phyloP scores from a whole-genome alignment of 768 basidiomycete genomes.

The Tubosaeta sp. region DNA sequence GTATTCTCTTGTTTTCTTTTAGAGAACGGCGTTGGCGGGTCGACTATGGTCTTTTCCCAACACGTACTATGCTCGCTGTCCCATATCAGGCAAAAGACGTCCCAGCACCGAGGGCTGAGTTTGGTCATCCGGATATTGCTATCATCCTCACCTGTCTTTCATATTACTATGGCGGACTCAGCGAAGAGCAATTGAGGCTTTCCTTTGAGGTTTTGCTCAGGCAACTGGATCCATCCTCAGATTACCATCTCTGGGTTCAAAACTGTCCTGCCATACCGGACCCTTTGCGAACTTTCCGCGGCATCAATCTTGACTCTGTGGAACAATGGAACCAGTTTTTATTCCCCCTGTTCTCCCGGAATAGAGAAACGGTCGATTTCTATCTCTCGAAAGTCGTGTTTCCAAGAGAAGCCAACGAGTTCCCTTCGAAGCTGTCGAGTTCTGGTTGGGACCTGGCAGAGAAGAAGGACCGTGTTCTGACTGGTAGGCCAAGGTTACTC shows the following conservation, averaged over 20 bases:
- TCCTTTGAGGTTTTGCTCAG: background rate
- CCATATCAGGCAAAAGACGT: constrained; percentile 27
- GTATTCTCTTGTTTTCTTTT: constrained; percentile 15
- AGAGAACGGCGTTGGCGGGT: constrained; percentile 26
- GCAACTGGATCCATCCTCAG: background rate
- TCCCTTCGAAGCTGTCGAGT: constrained; percentile 15
- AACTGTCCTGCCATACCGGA: background rate
- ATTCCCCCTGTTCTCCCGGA: background rate
- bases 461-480: background rate
- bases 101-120: constrained; percentile 21
- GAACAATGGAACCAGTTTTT: background rate
- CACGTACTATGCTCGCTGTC: constrained; percentile 20
- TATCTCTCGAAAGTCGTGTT: background rate
- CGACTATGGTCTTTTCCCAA: constrained; percentile 16
- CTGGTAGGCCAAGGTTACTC: background rate
- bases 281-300: background rate
- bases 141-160: constrained; percentile 11
- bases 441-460: constrained; percentile 10
- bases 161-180: constrained; percentile 26
- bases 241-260: background rate
- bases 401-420: constrained; percentile 12
- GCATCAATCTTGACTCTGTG: background rate
- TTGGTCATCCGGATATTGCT: constrained; percentile 25
- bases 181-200: background rate
- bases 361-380: background rate